A percentile compares a stretch with the other conserved stretches of the same genome.
These are phyloP conservation scores for Aspergillus aculeatinus DNA, from an alignment of 2,329 filamentous ascomycete genomes.

Conservation along the genomic window DNA sequence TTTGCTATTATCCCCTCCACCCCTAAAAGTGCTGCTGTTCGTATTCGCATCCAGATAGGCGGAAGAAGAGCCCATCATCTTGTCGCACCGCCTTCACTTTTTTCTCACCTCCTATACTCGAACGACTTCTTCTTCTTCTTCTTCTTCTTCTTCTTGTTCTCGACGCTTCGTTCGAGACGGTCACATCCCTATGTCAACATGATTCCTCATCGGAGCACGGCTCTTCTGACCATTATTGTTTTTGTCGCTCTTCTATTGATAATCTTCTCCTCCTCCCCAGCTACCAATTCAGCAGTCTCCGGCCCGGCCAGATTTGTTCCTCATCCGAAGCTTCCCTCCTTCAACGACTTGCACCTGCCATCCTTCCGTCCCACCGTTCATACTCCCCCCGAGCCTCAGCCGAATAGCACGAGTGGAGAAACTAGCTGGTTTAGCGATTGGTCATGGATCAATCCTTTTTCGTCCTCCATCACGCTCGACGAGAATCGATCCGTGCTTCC, in stretches of 20 bases:
- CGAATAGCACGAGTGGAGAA: constrained; percentile 73
- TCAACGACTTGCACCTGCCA: constrained; percentile 57
- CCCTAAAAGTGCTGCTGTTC: background rate
- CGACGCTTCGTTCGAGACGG: background rate
- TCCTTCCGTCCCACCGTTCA: constrained; percentile 72
- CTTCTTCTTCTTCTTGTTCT: background rate
- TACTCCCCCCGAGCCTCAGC: constrained; percentile 66
- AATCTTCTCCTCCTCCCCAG: constrained; percentile 45
- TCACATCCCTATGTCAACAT: constrained; percentile 25
- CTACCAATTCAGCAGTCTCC: constrained; percentile 22
- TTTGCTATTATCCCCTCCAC: background rate
- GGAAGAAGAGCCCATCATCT: background rate
- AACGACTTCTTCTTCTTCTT: background rate
- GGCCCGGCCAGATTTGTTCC: constrained; percentile 34
- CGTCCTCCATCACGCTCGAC: constrained; percentile 73
- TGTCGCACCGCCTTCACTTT: background rate
- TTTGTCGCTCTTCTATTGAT: constrained; percentile 45
- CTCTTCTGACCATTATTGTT: constrained; percentile 43
- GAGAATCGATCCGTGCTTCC: constrained; percentile 82
- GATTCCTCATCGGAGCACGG: constrained; percentile 43
- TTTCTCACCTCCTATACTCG: background rate
- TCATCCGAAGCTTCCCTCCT: constrained; percentile 42
- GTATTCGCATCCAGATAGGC: background rate
- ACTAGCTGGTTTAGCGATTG: constrained; percentile 85
- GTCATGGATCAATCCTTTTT: constrained; percentile 90